Conservation (phyloP, 495 filamentous ascomycete species). For the Aspergillus funiculosus region DNA sequence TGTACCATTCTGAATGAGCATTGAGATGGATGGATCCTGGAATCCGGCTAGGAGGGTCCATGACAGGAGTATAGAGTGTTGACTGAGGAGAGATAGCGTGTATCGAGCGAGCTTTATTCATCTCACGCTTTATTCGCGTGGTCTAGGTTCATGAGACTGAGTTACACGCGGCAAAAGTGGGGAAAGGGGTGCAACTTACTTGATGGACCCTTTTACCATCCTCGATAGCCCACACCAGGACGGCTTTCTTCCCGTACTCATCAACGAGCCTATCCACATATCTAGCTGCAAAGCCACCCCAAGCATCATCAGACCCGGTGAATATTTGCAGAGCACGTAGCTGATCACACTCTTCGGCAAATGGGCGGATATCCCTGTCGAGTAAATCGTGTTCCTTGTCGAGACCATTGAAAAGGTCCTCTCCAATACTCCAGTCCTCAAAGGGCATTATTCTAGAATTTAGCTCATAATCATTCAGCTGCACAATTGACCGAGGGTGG, state of each 20-base stretch:
- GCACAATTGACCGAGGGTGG: slow-evolving; percentile 83
- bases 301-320: slow-evolving; percentile 76
- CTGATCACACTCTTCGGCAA: slow-evolving; percentile 89
- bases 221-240: slow-evolving; percentile 84
- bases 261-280: slow-evolving; percentile 81
- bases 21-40: slow-evolving; percentile 61
- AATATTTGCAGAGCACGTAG: slow-evolving; percentile 85
- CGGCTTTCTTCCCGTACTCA: slow-evolving; percentile 78
- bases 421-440: slow-evolving; percentile 71
- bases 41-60: slow-evolving; percentile 50
- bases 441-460: slow-evolving; percentile 73
- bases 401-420: slow-evolving; percentile 73
- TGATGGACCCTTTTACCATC: slow-evolving; percentile 51
- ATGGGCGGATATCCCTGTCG: slow-evolving; percentile 79
- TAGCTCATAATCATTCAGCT: slow-evolving; percentile 82
- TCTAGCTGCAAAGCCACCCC: slow-evolving; percentile 78
- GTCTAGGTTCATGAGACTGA: slow-evolving; percentile 31
- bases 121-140: slow-evolving; percentile 41
- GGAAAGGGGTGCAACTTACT: slow-evolving; percentile 41
- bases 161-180: neutral
- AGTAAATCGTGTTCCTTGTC: slow-evolving; percentile 83
- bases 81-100: slow-evolving; percentile 61
- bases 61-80: slow-evolving; percentile 74
- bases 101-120: slow-evolving; percentile 66
- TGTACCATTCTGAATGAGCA: slow-evolving; percentile 68